Base-by-base conservation (phyloP, 306 rosid species). In the Aeschynomene evenia region DNA sequence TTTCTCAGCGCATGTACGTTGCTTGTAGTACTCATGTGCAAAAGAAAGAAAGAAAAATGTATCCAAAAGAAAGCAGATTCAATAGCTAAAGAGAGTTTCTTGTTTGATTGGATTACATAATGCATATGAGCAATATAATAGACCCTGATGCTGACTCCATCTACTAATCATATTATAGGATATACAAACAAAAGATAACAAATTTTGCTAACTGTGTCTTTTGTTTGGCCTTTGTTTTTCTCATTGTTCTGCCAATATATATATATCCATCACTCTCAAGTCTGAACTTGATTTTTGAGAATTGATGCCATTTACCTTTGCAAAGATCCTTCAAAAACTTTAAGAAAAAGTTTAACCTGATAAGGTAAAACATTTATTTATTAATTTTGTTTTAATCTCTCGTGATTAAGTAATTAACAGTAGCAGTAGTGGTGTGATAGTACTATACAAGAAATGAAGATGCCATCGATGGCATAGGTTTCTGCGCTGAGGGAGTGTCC, bases 21-120 rank as follows among this genome's bases (percentile, higher is more conserved):
- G n/a, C n/a, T n/a, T 64, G 59, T 65, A n/a, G 79, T 50, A 22
- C 42, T 39, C 20, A 12, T 21, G 14, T 56, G 53, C 40, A 67
- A 58, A 75, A 37, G 48, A 14, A 56, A 58, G 58, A 58, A 75
- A 37, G 48, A 14, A 56, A 58, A 24, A 36, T 66, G 56, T 69
- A 55, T 42, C 59, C 59, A 20, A 54, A 74, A 54, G 19, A 20
- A 58, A 48, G 68, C 55, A 33, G 63, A 62, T 62, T 77, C n/a
- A 33, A 63, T n/a, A 36, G 52, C 14, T 51, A 10, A 69, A 56
- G 64, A 71, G 40, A 71, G 40, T 65, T 55, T 15, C 77, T 78
- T 64, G 65, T 77, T 70, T 77, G 37, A 63, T 71, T 77, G 73
- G 56, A 63, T 77, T 45, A 55, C 73, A 71, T 15, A 45, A 51